Conservation (phyloP, 2,329 filamentous ascomycete genomes). For the Verticillium zaregamsianum region DNA sequence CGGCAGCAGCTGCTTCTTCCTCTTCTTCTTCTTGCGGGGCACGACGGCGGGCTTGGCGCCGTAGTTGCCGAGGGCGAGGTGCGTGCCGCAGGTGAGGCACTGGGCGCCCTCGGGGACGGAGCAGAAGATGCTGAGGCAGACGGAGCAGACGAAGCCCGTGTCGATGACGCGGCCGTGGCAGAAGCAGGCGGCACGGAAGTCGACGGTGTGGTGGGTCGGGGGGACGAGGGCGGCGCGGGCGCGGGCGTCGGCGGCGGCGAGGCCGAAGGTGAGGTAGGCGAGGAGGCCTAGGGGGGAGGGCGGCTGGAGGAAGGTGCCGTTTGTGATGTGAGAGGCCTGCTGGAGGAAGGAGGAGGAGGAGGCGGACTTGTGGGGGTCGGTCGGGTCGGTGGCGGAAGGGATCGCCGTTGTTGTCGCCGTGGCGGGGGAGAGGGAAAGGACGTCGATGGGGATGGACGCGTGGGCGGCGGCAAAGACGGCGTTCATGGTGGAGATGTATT, state of each 20-base stretch:
- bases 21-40: slow-evolving; percentile 69
- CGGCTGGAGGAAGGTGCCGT: slow-evolving; percentile 51
- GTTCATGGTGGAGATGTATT: slow-evolving; percentile 99
- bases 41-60: slow-evolving; percentile 74
- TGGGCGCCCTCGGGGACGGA: slow-evolving; percentile 55
- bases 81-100: slow-evolving; percentile 81
- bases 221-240: slow-evolving; percentile 62
- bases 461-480: slow-evolving; percentile 92
- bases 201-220: slow-evolving; percentile 80
- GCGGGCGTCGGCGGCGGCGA: slow-evolving; percentile 65
- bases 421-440: slow-evolving; percentile 65
- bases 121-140: slow-evolving; percentile 94
- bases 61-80: slow-evolving; percentile 71
- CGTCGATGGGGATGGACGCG: slow-evolving; percentile 84
- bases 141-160: slow-evolving; percentile 90
- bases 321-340: slow-evolving; percentile 69
- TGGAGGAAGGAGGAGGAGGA: slow-evolving; percentile 90
- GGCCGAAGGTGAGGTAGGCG: slow-evolving; percentile 92
- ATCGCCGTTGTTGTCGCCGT: neutral
- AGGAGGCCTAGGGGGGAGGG: slow-evolving; percentile 67
- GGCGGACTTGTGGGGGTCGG: neutral
- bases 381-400: neutral
- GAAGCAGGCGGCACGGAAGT: slow-evolving; percentile 98
- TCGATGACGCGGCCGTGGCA: slow-evolving; percentile 90
- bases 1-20: slow-evolving; percentile 51